Evolutionary conservation across 2,329 filamentous ascomycete genomes (phyloP), one percentile per base, ranked within the genome.

Genomic region (Xylaria sp.): DNA sequence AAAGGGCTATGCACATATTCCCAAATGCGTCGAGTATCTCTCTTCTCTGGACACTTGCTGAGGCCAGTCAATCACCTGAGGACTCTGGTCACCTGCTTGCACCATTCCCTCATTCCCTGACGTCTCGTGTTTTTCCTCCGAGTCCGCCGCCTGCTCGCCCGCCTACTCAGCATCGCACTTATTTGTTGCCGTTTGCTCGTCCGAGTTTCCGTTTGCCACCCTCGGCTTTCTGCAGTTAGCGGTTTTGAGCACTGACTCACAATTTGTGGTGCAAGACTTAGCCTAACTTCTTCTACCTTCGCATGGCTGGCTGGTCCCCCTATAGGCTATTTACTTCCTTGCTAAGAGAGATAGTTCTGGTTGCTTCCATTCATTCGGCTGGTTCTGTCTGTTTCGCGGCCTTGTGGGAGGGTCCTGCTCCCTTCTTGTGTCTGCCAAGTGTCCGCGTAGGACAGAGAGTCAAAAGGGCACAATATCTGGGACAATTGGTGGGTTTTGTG

Each of bases 41-140:
- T 20, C 15, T 29, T n/a, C 29, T 38, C 17, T 42, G 5, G 17
- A 33, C 15, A 20, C 33, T 42, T 49, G 55, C 31, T 47, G 36
- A 42, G 15, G 49, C 17, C 29, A 51, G 49, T 51, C 27, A 50
- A 56, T 69, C 67, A 65, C 65, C 61, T 60, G 64, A 60, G 36
- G 39, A 49, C 38, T 59, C n/a, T 44, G 60, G 59, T 69, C 64
- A 67, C 49, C 64, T 67, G 66, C 57, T 66, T 53, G 55, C 50
- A 57, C 51, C 59, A 57, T 42, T 44, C 29, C 9, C n/a, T n/a
- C n/a, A n/a, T n/a, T n/a, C 33, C 60, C 50, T 33, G 39, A 64
- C n/a, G 60, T 51, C 57, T 64, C 57, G 58, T 62, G 51, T 61
- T 50, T 27, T 51, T 29, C 22, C 5, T 33, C 45, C 51, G 55